phyloP scores from a whole-genome alignment of 257 asterid genomes.

The Penstemon eatonii region DNA sequence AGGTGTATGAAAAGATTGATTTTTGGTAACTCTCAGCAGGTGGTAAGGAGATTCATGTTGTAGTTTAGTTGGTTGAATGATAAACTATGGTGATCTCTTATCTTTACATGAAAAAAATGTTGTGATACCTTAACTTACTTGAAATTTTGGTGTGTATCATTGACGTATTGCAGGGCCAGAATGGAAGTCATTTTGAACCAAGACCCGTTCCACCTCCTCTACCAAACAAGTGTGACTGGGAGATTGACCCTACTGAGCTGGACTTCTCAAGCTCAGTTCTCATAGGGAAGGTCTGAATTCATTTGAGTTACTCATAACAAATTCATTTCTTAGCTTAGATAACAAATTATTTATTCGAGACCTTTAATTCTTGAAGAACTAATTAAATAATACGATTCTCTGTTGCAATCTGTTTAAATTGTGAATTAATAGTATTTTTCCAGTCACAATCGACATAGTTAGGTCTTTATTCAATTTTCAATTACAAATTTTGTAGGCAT shows the following conservation, averaged over 20 bases:
- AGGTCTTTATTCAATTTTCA: slow-evolving; percentile 13
- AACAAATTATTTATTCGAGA: slow-evolving; percentile 15
- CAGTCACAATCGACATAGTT: background rate
- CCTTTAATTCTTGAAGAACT: slow-evolving; percentile 15
- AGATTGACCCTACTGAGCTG: slow-evolving; percentile 84
- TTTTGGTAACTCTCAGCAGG: slow-evolving; percentile 1
- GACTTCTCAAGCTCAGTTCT: slow-evolving; percentile 71
- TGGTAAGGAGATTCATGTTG: background rate
- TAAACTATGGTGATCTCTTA: background rate
- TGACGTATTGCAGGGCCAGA: slow-evolving; percentile 71
- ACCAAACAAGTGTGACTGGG: slow-evolving; percentile 99
- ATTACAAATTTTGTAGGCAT: background rate
- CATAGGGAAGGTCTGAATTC: slow-evolving; percentile 77
- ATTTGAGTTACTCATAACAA: background rate
- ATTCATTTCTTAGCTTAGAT: slow-evolving; percentile 2
- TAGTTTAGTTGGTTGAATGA: slow-evolving; percentile 16
- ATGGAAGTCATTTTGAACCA: slow-evolving; percentile 98
- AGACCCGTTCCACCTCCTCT: slow-evolving; percentile 86
- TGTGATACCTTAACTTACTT: slow-evolving; percentile 15
- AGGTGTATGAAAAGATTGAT: background rate
- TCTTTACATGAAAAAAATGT: background rate
- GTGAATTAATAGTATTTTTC: background rate
- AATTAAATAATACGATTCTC: slow-evolving; percentile 12
- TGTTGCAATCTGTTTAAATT: slow-evolving; percentile 9
- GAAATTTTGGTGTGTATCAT: slow-evolving; percentile 10